phyloP scores from a whole-genome alignment of 768 basidiomycete genomes.

The Hericium coralloides region DNA sequence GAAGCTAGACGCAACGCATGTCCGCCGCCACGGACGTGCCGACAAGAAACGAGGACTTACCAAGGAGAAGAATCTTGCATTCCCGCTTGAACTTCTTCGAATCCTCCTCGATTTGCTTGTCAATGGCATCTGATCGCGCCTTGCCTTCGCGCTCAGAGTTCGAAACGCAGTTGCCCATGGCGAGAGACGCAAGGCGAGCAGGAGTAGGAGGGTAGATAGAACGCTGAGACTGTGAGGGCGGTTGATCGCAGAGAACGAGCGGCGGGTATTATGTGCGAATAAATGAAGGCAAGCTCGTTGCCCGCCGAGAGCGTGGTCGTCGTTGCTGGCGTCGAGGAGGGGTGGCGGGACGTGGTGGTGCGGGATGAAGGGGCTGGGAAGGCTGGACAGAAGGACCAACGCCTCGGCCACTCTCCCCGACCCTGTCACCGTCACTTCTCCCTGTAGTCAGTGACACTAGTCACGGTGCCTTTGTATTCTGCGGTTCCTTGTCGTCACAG shows the following conservation, averaged over 20 bases:
- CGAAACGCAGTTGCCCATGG: conserved; percentile 62
- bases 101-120: conserved; percentile 83
- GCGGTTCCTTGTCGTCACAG: too few species aligned
- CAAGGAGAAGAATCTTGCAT: conserved; percentile 90
- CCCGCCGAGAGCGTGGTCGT: background rate
- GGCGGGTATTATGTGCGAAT: background rate
- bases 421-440: too few species aligned
- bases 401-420: too few species aligned
- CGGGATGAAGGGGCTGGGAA: too few species aligned
- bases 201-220: background rate
- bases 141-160: conserved; percentile 41
- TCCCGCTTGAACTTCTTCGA: conserved; percentile 72
- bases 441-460: too few species aligned
- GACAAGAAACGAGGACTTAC: conserved; percentile 31
- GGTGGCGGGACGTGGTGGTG: too few species aligned
- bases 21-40: background rate
- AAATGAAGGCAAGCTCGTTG: background rate
- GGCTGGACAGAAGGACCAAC: too few species aligned
- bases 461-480: too few species aligned
- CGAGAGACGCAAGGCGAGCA: background rate
- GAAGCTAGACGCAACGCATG: background rate
- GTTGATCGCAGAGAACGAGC: background rate
- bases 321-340: too few species aligned
- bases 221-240: background rate
- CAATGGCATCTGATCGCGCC: conserved; percentile 64